Base-by-base conservation (phyloP, 306 rosid genomes). In the Malus asiatica region DNA sequence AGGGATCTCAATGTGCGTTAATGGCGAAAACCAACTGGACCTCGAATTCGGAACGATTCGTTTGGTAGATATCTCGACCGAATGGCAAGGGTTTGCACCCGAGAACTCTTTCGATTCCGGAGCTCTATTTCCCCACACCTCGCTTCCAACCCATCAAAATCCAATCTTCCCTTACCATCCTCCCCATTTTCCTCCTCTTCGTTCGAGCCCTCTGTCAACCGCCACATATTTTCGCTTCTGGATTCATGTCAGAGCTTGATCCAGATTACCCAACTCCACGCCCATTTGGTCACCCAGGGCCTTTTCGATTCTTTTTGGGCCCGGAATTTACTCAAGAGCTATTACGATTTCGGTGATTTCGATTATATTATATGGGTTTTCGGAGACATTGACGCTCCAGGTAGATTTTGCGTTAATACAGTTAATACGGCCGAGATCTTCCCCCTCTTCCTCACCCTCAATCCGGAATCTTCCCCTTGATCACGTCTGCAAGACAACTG, bases 1-100 rank as follows among this genome's bases (percentile, higher is more conserved):
- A 68, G 40, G 30, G 48, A n/a, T 59, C 44, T 35, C 75, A 76
- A 84, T 87, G 82, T 81, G 78, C 84, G 82, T 78, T 73, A 78
- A 87, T 87, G 93, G 90, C 86, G 72, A 82, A 53, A 84, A 71
- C 73, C 72, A 72, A 70, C 46, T 53, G 71, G 44, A 59, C 19
- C 15, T 48, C 8, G 55, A 48, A 45, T 45, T 70, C 78, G 15
- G 58, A 33, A 40, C 20, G 1, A 73, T 63, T 30, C 5, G 51
- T 74, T 83, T 65, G 38, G 78, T 55, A 14, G 75, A 74, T 25
- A 8, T 66, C 65, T 79, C 75, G 68, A 86, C 79, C 86, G 87
- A 86, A 88, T 89, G 96, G 93, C 91, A 73, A 84, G 89, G 73
- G 48, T 84, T 80, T 83, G 88, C 76, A 44, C 74, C 11, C 97